phyloP scores from a whole-genome alignment of 192 early-diverging fungal species.

The Allomyces arbusculus region DNA sequence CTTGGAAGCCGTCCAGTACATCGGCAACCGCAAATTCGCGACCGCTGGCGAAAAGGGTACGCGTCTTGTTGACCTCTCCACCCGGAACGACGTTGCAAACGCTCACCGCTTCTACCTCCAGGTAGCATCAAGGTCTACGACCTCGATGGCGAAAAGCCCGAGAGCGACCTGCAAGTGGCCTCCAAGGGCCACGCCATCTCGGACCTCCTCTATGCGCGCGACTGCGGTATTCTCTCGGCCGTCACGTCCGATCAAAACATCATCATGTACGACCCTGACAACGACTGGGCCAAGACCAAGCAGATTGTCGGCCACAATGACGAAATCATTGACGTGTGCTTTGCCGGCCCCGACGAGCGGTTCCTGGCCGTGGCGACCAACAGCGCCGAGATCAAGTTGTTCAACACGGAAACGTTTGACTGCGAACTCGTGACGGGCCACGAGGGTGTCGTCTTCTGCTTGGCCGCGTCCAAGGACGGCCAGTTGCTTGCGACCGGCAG shows the following conservation, averaged over 20 bases:
- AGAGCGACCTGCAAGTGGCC: constrained; percentile 34
- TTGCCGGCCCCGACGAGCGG: constrained; percentile 46
- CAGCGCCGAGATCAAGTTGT: constrained; percentile 76
- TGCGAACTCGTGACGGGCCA: constrained; percentile 80
- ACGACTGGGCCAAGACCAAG: constrained; percentile 34
- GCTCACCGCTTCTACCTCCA: no score
- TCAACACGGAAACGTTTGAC: constrained; percentile 53
- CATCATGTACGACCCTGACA: constrained; percentile 42
- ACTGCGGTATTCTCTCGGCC: constrained; percentile 24
- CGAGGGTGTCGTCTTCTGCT: constrained; percentile 64
- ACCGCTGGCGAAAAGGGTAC: no score
- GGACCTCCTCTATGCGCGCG: constrained; percentile 22
- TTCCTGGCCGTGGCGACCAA: constrained; percentile 82
- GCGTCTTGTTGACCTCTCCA: no score
- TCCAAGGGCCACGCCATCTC: constrained; percentile 55
- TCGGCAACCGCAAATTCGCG: no score
- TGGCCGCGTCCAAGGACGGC: constrained; percentile 49
- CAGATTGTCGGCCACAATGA: constrained; percentile 93
- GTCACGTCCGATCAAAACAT: constrained; percentile 86
- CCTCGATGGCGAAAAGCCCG: no score
- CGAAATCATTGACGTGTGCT: constrained; percentile 72
- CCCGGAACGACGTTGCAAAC: no score
- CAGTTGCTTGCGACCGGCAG: constrained; percentile 61
- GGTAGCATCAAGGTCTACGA: background rate
- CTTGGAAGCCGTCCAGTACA: no score